Base-by-base conservation (phyloP, 2,329 filamentous ascomycete genomes). In the Sodiomyces alkalinus region DNA sequence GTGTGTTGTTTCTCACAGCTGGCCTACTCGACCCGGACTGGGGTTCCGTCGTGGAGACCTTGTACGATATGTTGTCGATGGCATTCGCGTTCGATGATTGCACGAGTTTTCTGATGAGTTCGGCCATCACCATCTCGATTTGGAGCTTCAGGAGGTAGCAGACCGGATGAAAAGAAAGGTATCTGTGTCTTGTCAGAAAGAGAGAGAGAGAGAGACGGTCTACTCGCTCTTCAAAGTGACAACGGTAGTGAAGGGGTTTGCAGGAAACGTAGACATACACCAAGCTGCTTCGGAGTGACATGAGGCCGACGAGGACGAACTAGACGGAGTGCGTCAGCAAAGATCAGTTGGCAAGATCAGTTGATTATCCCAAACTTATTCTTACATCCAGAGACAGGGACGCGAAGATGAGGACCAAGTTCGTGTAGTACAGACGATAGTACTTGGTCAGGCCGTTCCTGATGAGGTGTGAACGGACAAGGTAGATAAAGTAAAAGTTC, bases 121-220 rank as follows among this genome's bases (percentile, higher is more conserved):
- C 56, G 31, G 63, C 61, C 60, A 67, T 65, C 6, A 55, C 56
- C 53, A 67, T 58, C 40, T 67, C 62, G 38, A 67, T 66, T 38
- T 67, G 60, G 23, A 67, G 51, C 30, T 67, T 67, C 25, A 65
- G 58, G 9, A 59, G 52, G 38, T 65, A 67, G 9, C 60, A 61
- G 3, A 66, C 44, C 0, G 62, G 62, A 28, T 65, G 60, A 36
- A 67, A 62, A n/a, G n/a, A n/a, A n/a, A n/a, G n/a, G n/a, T n/a
- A n/a, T n/a, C n/a, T n/a, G n/a, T n/a, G n/a, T n/a, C n/a, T n/a
- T n/a, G n/a, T n/a, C n/a, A n/a, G n/a, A n/a, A n/a, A n/a, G n/a
- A n/a, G n/a, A n/a, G n/a, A n/a, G n/a, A n/a, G n/a, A n/a, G n/a
- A n/a, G n/a, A n/a, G n/a, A n/a, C n/a, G n/a, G n/a, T n/a, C n/a